These are phyloP conservation scores for Periconia digitata DNA, from an alignment of 2,329 filamentous ascomycete genomes.

Conservation along the genomic window DNA sequence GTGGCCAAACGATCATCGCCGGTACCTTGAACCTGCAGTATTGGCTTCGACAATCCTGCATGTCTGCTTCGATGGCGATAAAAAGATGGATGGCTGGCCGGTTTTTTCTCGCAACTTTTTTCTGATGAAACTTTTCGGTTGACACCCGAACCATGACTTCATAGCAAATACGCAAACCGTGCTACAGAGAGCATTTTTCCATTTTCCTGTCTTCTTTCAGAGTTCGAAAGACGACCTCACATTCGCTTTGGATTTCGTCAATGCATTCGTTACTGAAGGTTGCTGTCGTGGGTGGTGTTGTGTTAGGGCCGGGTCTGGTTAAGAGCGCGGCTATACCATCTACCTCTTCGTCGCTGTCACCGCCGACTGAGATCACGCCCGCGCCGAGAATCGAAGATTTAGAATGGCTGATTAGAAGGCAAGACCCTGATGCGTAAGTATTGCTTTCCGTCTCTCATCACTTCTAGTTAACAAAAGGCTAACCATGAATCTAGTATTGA, in stretches of 20 bases:
- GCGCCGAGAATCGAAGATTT: constrained; percentile 21
- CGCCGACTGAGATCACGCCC: constrained; percentile 27
- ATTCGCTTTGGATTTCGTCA: constrained; percentile 15
- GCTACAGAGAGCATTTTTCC: constrained; percentile 4
- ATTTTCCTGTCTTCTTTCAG: constrained; percentile 7
- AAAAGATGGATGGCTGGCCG: constrained; percentile 1
- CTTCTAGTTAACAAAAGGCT: not conserved
- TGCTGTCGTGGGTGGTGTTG: constrained; percentile 10
- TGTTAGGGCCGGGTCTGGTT: constrained; percentile 12
- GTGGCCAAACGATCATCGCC: constrained; percentile 10
- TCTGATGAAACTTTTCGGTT: not conserved
- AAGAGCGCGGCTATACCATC: constrained; percentile 11
- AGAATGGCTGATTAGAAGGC: constrained; percentile 18
- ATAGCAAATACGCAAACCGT: constrained; percentile 7
- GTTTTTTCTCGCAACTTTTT: not conserved
- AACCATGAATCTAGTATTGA: constrained; percentile 33
- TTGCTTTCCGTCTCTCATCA: not conserved
- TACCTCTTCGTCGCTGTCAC: not conserved
- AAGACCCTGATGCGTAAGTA: constrained; percentile 37
- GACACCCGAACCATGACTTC: constrained; percentile 12
- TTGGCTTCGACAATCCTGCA: not conserved
- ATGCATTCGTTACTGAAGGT: constrained; percentile 30
- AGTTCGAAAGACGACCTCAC: constrained; percentile 6
- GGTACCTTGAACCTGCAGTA: constrained; percentile 2
- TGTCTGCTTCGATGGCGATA: not conserved